Conservation (phyloP, 208 protist species). For the Tritrichomonas foetus region DNA sequence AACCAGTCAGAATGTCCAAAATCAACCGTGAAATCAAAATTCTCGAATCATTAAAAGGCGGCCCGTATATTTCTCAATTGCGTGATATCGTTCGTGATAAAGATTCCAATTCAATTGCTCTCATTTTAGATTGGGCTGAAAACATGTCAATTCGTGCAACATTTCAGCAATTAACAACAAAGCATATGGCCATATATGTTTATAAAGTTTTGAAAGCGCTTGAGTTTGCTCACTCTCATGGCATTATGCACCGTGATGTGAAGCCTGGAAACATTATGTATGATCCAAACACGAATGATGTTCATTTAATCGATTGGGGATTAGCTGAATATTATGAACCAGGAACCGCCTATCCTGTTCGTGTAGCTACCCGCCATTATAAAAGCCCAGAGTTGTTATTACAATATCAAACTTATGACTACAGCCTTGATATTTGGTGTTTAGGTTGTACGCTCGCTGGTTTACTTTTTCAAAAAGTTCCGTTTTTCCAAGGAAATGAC, state of each 20-base stretch:
- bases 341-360: conserved; percentile 85
- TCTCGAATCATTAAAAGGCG: not conserved
- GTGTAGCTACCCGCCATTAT: conserved; percentile 95
- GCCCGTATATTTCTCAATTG: conserved; percentile 17
- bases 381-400: conserved; percentile 95
- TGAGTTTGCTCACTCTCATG: not conserved
- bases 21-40: conserved; percentile 36
- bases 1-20: not conserved
- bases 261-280: conserved; percentile 99
- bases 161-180: not conserved
- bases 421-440: conserved; percentile 96
- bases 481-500: conserved; percentile 92
- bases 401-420: conserved; percentile 93
- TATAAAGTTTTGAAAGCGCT: conserved; percentile 5
- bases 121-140: not conserved
- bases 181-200: not conserved
- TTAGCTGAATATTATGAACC: conserved; percentile 98
- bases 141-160: not conserved
- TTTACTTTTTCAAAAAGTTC: conserved; percentile 92
- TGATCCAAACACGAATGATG: conserved; percentile 77
- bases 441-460: conserved; percentile 96
- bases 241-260: conserved; percentile 69
- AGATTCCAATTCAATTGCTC: not conserved
- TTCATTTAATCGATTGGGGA: conserved; percentile 86
- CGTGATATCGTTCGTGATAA: conserved; percentile 1